Percentiles rank a stretch among this genome's conserved stretches.
phyloP scores from a whole-genome alignment of 495 filamentous ascomycete species.

The Penicillium roqueforti region DNA sequence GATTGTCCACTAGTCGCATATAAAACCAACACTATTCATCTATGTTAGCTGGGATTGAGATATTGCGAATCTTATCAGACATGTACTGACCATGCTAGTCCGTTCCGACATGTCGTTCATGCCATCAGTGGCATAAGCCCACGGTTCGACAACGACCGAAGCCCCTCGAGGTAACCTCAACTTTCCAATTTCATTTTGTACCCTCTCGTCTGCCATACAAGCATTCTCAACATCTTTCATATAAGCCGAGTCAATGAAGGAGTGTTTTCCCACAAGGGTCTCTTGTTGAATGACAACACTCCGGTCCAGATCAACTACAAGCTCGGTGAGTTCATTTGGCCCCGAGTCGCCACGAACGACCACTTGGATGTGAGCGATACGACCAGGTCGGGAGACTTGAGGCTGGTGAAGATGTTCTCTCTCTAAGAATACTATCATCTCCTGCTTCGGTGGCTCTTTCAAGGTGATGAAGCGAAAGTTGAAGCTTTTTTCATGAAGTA shows the following conservation, averaged over 20 bases:
- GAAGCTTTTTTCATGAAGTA: neutral
- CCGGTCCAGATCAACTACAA: conserved; percentile 15
- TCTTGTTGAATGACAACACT: conserved; percentile 9
- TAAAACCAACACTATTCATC: conserved; percentile 33
- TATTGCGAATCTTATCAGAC: neutral
- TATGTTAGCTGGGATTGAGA: neutral
- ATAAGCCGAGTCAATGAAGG: conserved; percentile 28
- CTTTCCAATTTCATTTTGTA: conserved; percentile 21
- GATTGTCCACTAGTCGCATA: conserved; percentile 20
- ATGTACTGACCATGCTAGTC: conserved; percentile 24
- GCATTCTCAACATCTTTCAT: conserved; percentile 31
- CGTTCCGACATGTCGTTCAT: conserved; percentile 35
- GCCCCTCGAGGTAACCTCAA: conserved; percentile 30
- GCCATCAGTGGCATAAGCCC: conserved; percentile 40
- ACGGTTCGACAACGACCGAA: conserved; percentile 32
- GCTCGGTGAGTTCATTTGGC: conserved; percentile 17
- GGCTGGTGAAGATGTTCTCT: conserved; percentile 14
- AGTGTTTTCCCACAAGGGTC: conserved; percentile 24
- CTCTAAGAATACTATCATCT: conserved; percentile 27
- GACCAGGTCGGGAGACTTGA: conserved; percentile 8
- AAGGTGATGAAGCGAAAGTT: conserved; percentile 27
- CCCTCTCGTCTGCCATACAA: conserved; percentile 18
- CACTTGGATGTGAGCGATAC: conserved; percentile 22
- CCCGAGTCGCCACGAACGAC: conserved; percentile 8
- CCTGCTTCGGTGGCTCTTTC: conserved; percentile 25